phyloP scores from a whole-genome alignment of 1,139 yeast species.

The Hanseniaspora sp. region DNA sequence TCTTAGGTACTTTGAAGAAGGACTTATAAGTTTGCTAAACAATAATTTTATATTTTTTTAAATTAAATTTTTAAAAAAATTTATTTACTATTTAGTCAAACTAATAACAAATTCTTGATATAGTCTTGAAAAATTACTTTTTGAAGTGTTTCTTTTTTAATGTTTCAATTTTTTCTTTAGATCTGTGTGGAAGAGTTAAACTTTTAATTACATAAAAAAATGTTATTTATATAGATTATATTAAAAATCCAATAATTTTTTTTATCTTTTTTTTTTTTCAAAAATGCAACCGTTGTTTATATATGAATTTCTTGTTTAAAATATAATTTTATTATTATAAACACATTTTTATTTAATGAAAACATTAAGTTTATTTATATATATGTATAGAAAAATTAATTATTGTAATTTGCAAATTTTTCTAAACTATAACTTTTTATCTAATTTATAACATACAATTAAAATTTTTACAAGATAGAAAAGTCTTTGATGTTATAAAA shows the following conservation, averaged over 20 bases:
- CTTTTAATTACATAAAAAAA: not conserved
- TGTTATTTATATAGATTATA: not conserved
- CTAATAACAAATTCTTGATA: not conserved
- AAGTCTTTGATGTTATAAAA: too few species aligned
- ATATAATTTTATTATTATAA: too few species aligned
- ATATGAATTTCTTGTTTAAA: too few species aligned
- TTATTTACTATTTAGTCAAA: not conserved
- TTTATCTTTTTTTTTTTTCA: constrained; percentile 11
- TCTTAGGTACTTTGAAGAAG: constrained; percentile 99
- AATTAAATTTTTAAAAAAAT: too few species aligned
- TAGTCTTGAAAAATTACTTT: constrained; percentile 13
- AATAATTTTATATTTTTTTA: constrained; percentile 15
- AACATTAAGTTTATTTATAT: too few species aligned
- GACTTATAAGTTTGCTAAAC: constrained; percentile 39
- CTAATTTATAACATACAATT: too few species aligned
- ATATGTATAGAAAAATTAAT: too few species aligned
- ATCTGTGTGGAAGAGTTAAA: not conserved
- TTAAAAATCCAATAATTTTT: not conserved
- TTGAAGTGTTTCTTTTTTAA: constrained; percentile 1
- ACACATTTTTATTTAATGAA: too few species aligned
- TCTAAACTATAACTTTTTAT: too few species aligned
- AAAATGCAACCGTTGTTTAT: too few species aligned
- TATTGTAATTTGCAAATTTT: too few species aligned
- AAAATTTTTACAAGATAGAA: too few species aligned
- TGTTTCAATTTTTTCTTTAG: constrained; percentile 7